Evolutionary conservation across 148 eudicot species (phyloP).

Genomic region (Silene latifolia): DNA sequence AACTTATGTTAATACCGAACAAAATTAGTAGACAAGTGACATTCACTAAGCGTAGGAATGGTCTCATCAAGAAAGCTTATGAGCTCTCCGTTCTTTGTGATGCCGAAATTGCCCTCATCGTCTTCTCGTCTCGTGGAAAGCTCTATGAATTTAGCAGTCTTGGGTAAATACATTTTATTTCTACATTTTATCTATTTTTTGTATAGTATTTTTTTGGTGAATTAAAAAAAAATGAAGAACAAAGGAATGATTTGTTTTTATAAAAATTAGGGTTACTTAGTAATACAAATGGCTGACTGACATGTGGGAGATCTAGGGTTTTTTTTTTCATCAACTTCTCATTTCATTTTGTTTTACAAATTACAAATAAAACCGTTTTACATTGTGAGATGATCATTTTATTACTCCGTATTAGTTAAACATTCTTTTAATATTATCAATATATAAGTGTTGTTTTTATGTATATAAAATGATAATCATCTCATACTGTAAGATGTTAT

Average conservation of each 20-base stretch:
- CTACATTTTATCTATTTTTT: not conserved
- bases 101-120: slow-evolving; percentile 24
- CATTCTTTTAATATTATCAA: too few relatives aligned
- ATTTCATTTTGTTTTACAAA: too few relatives aligned
- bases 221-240: not conserved
- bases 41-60: slow-evolving; percentile 20
- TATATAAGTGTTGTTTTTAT: too few relatives aligned
- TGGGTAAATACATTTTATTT: not conserved
- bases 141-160: slow-evolving; percentile 20
- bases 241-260: not conserved
- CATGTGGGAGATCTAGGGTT: not conserved
- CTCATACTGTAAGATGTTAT: too few relatives aligned
- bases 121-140: slow-evolving; percentile 24
- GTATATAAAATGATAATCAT: too few relatives aligned
- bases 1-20: slow-evolving; percentile 14
- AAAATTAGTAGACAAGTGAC: slow-evolving; percentile 26
- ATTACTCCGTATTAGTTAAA: too few relatives aligned
- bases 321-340: too few relatives aligned
- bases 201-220: not conserved
- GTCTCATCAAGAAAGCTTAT: slow-evolving; percentile 22
- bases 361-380: too few relatives aligned
- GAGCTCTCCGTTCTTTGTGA: slow-evolving; percentile 24
- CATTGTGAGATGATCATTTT: too few relatives aligned
- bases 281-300: not conserved
- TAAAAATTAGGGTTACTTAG: not conserved